Evolutionary conservation across 2,329 filamentous ascomycete genomes (phyloP).

Genomic region (Fusarium brevicatenulatum): DNA sequence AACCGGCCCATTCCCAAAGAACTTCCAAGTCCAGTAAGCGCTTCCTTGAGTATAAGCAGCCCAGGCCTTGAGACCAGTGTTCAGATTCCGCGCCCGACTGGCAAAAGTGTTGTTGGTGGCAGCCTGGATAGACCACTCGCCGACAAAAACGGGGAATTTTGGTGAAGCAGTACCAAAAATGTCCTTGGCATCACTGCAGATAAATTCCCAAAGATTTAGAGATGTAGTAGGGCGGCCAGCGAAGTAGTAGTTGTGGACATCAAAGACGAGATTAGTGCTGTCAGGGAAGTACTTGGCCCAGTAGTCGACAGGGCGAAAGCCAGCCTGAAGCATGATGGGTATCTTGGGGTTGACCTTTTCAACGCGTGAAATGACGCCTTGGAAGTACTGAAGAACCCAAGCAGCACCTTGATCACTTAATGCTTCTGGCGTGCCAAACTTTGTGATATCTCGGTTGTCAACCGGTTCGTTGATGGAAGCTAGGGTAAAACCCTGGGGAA

Average conservation of each 20-base stretch:
- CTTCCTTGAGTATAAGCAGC: background rate
- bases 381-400: background rate
- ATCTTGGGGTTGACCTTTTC: background rate
- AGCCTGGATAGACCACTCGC: background rate
- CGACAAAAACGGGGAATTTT: background rate
- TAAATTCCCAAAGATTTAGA: accelerated
- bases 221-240: background rate
- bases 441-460: background rate
- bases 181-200: background rate
- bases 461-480: background rate
- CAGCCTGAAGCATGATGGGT: background rate
- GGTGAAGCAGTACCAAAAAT: background rate
- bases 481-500: background rate
- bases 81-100: background rate
- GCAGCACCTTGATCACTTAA: background rate
- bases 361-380: background rate
- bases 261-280: background rate
- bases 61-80: background rate
- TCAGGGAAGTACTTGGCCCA: background rate
- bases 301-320: background rate
- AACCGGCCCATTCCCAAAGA: background rate
- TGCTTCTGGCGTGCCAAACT: background rate
- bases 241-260: background rate
- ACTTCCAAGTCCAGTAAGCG: background rate
- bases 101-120: background rate